A percentile compares a stretch with the other conserved stretches of the same genome.
Conservation (phyloP, 257 asterid species). For the Solanum dulcamara region DNA sequence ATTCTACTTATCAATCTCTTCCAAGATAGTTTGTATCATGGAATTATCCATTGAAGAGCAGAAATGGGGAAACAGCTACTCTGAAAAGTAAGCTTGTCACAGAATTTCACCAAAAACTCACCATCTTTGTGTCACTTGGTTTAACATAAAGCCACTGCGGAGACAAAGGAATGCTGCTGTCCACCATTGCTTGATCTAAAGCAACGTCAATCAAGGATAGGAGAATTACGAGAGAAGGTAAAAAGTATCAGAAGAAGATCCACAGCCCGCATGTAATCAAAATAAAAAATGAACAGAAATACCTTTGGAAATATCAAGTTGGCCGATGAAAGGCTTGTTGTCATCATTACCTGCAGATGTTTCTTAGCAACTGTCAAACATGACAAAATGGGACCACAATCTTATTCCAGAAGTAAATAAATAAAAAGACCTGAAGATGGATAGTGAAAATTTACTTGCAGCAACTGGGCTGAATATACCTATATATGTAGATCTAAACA, state of each 20-base stretch:
- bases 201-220: constrained; percentile 1
- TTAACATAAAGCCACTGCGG: constrained; percentile 93
- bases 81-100: neutral
- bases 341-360: constrained; percentile 61
- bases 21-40: neutral
- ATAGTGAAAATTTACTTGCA: neutral
- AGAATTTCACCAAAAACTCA: constrained; percentile 13
- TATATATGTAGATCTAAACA: neutral
- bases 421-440: neutral
- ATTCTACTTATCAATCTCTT: neutral
- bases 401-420: neutral
- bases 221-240: neutral
- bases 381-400: neutral
- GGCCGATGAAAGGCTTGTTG: constrained; percentile 48
- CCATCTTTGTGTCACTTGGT: constrained; percentile 70
- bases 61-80: neutral
- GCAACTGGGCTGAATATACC: neutral
- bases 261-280: neutral
- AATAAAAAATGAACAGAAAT: neutral
- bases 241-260: neutral
- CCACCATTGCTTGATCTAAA: constrained; percentile 71
- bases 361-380: constrained; percentile 6
- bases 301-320: constrained; percentile 81
- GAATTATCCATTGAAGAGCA: neutral
- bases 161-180: constrained; percentile 82